Evolutionary conservation across 2,329 filamentous ascomycete species (phyloP).

Genomic region (Microsporum audouinii): DNA sequence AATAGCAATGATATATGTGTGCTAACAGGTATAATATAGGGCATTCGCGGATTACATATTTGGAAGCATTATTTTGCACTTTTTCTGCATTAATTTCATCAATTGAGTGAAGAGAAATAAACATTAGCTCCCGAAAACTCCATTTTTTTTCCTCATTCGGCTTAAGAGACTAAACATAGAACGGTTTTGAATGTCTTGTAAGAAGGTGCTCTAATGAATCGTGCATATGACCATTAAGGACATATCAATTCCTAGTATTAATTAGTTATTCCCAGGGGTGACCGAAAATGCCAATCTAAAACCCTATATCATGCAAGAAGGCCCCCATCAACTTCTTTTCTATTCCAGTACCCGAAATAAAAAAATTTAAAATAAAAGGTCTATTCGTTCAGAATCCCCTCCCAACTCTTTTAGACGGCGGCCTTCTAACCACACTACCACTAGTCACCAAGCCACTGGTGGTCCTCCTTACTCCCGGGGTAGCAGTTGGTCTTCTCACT

Average conservation of each 20-base stretch:
- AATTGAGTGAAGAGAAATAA: slow-evolving; percentile 49
- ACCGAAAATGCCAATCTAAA: not conserved
- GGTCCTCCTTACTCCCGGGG: slow-evolving; percentile 20
- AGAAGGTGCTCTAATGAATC: not conserved
- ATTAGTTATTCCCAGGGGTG: not conserved
- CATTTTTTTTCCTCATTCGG: not conserved
- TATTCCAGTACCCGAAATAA: not conserved
- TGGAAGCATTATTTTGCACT: slow-evolving; percentile 89
- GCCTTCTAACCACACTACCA: slow-evolving; percentile 32
- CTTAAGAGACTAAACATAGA: not conserved
- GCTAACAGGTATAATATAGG: slow-evolving; percentile 35
- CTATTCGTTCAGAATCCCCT: slow-evolving; percentile 16
- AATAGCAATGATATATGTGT: not conserved
- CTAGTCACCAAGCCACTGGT: slow-evolving; percentile 20
- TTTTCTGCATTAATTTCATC: slow-evolving; percentile 99
- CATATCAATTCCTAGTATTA: not conserved
- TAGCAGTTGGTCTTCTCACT: slow-evolving; percentile 25
- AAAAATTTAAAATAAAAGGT: not conserved
- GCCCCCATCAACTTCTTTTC: not conserved
- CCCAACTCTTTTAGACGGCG: slow-evolving; percentile 26
- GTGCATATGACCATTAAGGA: not conserved
- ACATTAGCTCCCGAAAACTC: not conserved
- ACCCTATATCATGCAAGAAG: not conserved
- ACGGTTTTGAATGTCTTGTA: not conserved
- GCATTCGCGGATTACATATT: slow-evolving; percentile 95